These are phyloP conservation scores for Trichosporon asahii DNA, from an alignment of 1,284 basidiomycete species.

Conservation along the genomic window DNA sequence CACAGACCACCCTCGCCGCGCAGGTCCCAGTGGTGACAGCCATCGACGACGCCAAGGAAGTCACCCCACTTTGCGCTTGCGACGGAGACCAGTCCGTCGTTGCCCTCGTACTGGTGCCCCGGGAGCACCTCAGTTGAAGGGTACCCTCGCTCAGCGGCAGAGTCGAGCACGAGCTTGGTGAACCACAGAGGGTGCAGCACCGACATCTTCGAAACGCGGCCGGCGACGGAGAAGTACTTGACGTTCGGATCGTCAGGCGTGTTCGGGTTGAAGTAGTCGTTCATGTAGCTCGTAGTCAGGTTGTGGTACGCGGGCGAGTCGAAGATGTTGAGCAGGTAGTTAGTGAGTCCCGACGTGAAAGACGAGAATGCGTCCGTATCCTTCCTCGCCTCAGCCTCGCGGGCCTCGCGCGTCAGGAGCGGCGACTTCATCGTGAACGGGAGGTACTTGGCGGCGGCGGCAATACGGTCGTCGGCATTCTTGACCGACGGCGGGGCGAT, in stretches of 20 bases:
- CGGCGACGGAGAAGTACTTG: conserved; percentile 88
- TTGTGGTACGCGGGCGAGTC: conserved; percentile 98
- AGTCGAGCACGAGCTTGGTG: conserved; percentile 87
- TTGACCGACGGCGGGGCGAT: conserved; percentile 35
- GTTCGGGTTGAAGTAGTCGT: conserved; percentile 81
- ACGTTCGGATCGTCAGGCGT: conserved; percentile 82
- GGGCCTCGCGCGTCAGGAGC: conserved; percentile 45
- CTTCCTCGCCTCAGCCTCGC: conserved; percentile 17
- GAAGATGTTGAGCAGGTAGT: conserved; percentile 81
- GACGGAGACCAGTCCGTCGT: conserved; percentile 90
- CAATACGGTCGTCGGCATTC: conserved; percentile 7
- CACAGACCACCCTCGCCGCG: conserved; percentile 65
- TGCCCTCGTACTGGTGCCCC: conserved; percentile 67
- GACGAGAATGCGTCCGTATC: conserved; percentile 28
- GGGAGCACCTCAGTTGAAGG: conserved; percentile 60
- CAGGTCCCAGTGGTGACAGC: conserved; percentile 95
- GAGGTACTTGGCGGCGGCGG: conserved; percentile 31
- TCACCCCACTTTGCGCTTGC: conserved; percentile 89
- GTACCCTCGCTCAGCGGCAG: conserved; percentile 55
- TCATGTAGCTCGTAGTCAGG: conserved; percentile 80
- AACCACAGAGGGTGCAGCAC: conserved; percentile 96
- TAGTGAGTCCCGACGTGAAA: conserved; percentile 60
- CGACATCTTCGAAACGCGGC: conserved; percentile 64
- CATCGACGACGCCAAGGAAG: conserved; percentile 84
- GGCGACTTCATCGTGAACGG: conserved; percentile 57